Evolutionary conservation across 1,284 basidiomycete genomes (phyloP).

Genomic region (Austroboletus rostrupii): DNA sequence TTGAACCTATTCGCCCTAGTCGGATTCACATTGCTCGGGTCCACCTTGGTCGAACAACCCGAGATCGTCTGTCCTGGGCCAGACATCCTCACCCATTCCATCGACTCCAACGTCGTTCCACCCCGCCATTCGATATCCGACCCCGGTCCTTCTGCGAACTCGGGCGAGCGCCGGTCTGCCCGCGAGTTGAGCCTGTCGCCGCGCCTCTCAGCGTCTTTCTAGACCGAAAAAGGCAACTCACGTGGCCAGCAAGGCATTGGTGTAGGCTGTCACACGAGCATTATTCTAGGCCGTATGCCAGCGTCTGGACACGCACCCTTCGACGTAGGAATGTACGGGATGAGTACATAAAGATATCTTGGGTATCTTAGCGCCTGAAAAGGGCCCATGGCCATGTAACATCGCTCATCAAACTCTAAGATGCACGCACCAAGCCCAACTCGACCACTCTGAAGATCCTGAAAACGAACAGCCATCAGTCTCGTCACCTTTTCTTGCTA

Average conservation of each 20-base stretch:
- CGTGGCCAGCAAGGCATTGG: not conserved
- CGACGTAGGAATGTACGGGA: conserved; percentile 2
- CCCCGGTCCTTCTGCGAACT: not conserved
- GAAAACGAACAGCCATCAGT: not conserved
- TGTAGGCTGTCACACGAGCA: not conserved
- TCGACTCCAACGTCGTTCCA: not conserved
- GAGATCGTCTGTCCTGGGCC: not conserved
- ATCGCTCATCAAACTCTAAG: not conserved
- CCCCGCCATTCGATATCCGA: not conserved
- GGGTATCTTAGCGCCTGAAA: not conserved
- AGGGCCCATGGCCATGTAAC: not conserved
- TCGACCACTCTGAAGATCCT: not conserved
- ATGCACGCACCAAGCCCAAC: not conserved
- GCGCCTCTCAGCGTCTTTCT: too few species aligned
- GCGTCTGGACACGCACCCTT: not conserved
- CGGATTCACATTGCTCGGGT: not conserved
- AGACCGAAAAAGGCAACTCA: not conserved
- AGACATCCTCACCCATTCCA: not conserved
- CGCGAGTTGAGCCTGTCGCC: not conserved
- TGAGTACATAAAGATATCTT: not conserved
- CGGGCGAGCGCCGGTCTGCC: not conserved
- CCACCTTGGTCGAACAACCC: not conserved
- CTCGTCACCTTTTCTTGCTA: not conserved
- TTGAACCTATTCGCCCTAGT: too few species aligned
- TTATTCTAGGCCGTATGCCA: not conserved